phyloP scores from a whole-genome alignment of 768 basidiomycete genomes.

The Mycena leptocephala region DNA sequence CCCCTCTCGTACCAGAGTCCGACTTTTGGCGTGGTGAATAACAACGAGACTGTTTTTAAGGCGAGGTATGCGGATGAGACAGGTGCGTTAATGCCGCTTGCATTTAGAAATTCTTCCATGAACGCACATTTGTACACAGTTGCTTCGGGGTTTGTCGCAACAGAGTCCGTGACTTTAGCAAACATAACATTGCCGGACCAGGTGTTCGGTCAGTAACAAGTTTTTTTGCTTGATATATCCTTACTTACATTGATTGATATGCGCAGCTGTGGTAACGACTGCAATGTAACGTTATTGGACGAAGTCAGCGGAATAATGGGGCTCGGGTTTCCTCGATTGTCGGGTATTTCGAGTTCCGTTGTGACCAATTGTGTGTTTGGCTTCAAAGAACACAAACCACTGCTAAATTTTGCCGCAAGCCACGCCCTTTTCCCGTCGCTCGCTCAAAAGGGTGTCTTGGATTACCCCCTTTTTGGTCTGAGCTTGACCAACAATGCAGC shows the following conservation, averaged over 20 bases:
- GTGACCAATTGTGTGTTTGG: constrained; percentile 64
- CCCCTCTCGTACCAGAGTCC: constrained; percentile 79
- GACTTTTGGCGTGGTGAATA: constrained; percentile 73
- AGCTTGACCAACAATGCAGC: constrained; percentile 72
- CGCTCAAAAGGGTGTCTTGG: constrained; percentile 74
- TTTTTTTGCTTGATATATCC: background rate
- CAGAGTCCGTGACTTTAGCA: constrained; percentile 73
- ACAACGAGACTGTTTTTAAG: constrained; percentile 74
- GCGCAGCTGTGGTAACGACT: constrained; percentile 73
- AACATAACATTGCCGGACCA: constrained; percentile 75
- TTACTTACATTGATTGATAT: background rate
- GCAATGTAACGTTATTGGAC: constrained; percentile 76
- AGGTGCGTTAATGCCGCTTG: constrained; percentile 57
- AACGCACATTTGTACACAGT: constrained; percentile 53
- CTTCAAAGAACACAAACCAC: background rate
- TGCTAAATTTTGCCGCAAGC: constrained; percentile 55
- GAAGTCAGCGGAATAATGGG: constrained; percentile 82
- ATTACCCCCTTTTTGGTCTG: constrained; percentile 86
- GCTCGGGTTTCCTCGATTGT: constrained; percentile 83
- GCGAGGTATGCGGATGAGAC: constrained; percentile 80
- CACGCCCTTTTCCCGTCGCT: constrained; percentile 78
- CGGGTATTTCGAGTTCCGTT: constrained; percentile 66
- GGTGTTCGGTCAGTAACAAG: constrained; percentile 70
- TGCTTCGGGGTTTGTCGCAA: constrained; percentile 80
- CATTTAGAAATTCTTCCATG: background rate